Percentiles rank a stretch among this genome's conserved stretches.
phyloP scores from a whole-genome alignment of 2,329 filamentous ascomycete species.

The Xylariaceae sp. region DNA sequence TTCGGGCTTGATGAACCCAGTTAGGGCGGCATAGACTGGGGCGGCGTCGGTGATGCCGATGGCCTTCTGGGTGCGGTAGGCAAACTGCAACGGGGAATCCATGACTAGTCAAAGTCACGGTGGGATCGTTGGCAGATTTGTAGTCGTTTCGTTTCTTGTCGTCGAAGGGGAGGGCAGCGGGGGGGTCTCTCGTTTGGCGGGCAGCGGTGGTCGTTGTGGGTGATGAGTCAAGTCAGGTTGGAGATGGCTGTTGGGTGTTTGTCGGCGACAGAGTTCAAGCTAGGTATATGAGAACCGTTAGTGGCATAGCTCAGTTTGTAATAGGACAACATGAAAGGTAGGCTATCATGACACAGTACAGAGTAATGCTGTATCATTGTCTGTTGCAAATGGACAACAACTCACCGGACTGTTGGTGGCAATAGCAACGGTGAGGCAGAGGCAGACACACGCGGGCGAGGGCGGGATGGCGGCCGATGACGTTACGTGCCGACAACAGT shows the following conservation, averaged over 20 bases:
- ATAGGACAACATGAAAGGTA: background rate
- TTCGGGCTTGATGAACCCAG: constrained; percentile 82
- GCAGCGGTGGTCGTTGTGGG: constrained; percentile 1
- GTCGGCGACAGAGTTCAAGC: background rate
- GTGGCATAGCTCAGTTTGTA: background rate
- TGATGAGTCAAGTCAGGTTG: background rate
- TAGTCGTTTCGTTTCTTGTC: constrained; percentile 24
- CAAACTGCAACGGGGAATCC: constrained; percentile 90
- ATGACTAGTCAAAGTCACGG: constrained; percentile 94
- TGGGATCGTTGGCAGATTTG: constrained; percentile 20
- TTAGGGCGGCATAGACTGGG: constrained; percentile 78
- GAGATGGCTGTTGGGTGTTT: background rate
- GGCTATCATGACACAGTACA: too few relatives aligned
- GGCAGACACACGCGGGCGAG: too few relatives aligned
- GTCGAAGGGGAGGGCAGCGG: constrained; percentile 10
- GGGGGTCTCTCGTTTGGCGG: constrained; percentile 13
- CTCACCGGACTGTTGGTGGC: too few relatives aligned
- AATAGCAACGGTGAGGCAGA: too few relatives aligned
- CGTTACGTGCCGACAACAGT: background rate
- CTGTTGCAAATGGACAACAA: too few relatives aligned
- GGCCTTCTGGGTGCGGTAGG: constrained; percentile 93
- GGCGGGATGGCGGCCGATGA: background rate
- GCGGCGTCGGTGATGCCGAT: constrained; percentile 91
- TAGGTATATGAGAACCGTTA: background rate
- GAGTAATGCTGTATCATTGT: too few relatives aligned